Evolutionary conservation across 2,329 filamentous ascomycete genomes (phyloP).

Genomic region (Beauveria sp.): DNA sequence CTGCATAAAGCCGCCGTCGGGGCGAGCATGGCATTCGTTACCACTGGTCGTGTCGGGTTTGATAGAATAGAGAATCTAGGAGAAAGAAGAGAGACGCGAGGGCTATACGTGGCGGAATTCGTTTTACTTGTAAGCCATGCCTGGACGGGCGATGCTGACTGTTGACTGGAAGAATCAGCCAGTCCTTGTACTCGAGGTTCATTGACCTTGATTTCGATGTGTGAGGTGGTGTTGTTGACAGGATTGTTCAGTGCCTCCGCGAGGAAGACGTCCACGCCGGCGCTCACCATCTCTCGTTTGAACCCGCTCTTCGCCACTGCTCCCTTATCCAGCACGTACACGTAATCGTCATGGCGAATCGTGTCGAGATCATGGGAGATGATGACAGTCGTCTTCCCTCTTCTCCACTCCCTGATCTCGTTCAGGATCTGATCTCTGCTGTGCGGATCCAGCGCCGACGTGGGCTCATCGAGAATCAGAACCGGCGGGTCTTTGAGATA

Average conservation of each 20-base stretch:
- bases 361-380: slow-evolving; percentile 86
- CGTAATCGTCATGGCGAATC: slow-evolving; percentile 63
- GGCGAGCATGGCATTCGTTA: not conserved
- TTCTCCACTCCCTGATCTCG: slow-evolving; percentile 68
- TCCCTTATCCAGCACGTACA: slow-evolving; percentile 72
- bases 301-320: slow-evolving; percentile 62
- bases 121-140: not conserved
- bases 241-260: not conserved
- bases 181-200: not conserved
- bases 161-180: not conserved
- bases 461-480: slow-evolving; percentile 81
- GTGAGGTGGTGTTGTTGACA: not conserved
- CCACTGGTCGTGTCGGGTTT: not conserved
- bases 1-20: not conserved
- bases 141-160: not conserved
- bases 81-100: not conserved
- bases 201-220: slow-evolving; percentile 1
- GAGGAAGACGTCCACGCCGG: not conserved
- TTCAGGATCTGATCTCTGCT: slow-evolving; percentile 64
- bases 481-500: slow-evolving; percentile 69
- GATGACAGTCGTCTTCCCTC: slow-evolving; percentile 78
- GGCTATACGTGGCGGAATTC: not conserved
- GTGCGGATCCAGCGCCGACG: slow-evolving; percentile 73
- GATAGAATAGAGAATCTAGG: not conserved
- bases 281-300: slow-evolving; percentile 39